Percentiles rank a stretch among this genome's conserved stretches.
Evolutionary conservation across 1,284 basidiomycete species (phyloP).

Genomic region (Rhodotorula sp.): DNA sequence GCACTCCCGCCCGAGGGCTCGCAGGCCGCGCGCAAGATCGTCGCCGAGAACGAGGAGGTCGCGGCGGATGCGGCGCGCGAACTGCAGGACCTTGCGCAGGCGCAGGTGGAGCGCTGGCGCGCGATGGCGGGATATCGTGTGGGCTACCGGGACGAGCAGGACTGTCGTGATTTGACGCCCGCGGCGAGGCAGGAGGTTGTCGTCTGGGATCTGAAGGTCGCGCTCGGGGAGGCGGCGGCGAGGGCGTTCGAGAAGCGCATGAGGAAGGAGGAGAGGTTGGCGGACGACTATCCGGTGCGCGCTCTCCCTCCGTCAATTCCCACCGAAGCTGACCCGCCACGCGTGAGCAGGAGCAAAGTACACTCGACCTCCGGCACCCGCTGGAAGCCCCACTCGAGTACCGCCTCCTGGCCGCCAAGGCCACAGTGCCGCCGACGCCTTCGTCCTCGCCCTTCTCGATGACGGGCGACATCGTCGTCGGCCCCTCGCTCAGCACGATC

Average conservation of each 20-base stretch:
- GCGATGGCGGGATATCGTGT: neutral
- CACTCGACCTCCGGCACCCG: neutral
- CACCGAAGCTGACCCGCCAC: neutral
- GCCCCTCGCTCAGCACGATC: no score
- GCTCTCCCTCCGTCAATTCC: fast-evolving
- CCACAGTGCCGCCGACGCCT: no score
- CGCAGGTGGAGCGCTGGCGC: neutral
- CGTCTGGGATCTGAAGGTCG: neutral
- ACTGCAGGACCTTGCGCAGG: no score
- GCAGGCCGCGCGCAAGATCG: no score
- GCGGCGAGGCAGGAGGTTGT: neutral
- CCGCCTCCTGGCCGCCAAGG: neutral
- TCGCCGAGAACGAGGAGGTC: no score
- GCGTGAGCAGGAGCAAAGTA: neutral
- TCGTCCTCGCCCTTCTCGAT: neutral
- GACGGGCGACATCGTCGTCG: no score
- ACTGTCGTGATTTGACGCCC: neutral
- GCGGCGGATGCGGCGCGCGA: no score
- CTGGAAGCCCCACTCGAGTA: neutral
- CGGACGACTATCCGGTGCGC: neutral
- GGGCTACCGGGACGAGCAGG: neutral
- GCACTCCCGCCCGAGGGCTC: no score
- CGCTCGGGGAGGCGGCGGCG: neutral
- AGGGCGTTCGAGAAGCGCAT: neutral
- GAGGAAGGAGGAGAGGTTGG: neutral